A percentile compares a stretch with the other conserved stretches of the same genome.
Conservation (phyloP, 441 rosid species). For the Mallotus japonicus region DNA sequence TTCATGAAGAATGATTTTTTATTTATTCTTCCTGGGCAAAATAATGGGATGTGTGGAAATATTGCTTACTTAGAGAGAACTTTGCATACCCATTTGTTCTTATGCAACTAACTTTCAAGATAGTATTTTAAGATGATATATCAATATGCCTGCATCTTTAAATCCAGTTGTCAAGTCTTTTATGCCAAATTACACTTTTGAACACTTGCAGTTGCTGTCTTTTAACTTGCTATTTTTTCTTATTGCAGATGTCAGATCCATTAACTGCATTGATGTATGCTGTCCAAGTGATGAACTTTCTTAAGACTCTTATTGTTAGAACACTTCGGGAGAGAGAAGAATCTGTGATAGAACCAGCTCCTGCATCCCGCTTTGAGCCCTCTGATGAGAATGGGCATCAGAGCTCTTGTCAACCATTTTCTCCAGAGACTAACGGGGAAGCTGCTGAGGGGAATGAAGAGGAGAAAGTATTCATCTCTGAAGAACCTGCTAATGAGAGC, state of each 20-base stretch:
- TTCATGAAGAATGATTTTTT: neutral
- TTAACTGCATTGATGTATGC: constrained; percentile 80
- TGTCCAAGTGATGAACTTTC: constrained; percentile 89
- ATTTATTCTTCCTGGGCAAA: neutral
- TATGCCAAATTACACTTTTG: neutral
- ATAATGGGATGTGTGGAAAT: neutral
- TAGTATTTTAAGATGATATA: neutral
- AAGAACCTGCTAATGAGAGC: constrained; percentile 41
- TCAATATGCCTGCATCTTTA: neutral
- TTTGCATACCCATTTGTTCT: neutral
- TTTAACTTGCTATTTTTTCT: constrained; percentile 12
- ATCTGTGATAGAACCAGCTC: constrained; percentile 42
- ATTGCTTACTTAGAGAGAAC: neutral
- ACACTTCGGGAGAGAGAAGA: constrained; percentile 57
- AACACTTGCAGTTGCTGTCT: constrained; percentile 18
- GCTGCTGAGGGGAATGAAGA: constrained; percentile 24
- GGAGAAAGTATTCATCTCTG: constrained; percentile 28
- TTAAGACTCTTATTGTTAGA: constrained; percentile 59
- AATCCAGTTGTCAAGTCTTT: neutral
- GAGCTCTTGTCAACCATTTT: constrained; percentile 41
- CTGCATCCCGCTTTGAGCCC: constrained; percentile 37
- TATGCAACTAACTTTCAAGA: neutral
- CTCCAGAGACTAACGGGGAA: constrained; percentile 37
- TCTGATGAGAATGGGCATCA: constrained; percentile 56
- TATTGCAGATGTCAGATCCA: constrained; percentile 85